These are phyloP conservation scores for Ambrosia trifida DNA, from an alignment of 129 eudicot species.

Conservation along the genomic window DNA sequence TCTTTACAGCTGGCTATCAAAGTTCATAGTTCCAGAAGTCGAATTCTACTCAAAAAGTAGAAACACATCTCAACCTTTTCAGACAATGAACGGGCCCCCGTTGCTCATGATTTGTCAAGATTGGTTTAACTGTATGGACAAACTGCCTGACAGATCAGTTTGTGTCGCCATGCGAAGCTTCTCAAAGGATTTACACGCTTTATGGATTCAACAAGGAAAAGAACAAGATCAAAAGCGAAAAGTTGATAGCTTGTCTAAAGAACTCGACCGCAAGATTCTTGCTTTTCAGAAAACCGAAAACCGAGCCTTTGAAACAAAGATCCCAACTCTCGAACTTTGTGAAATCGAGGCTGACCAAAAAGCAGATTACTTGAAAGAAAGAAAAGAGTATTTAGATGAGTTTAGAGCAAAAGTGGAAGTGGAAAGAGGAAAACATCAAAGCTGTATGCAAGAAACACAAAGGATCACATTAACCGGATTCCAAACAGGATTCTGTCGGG, in stretches of 20 bases:
- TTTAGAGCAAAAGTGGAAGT: slow-evolving; percentile 59
- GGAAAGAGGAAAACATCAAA: slow-evolving; percentile 84
- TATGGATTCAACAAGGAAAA: slow-evolving; percentile 83
- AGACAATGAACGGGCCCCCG: slow-evolving; percentile 65
- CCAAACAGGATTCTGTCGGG: slow-evolving; percentile 75
- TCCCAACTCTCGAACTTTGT: slow-evolving; percentile 42
- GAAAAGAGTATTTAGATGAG: slow-evolving; percentile 64
- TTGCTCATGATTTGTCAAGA: slow-evolving; percentile 58
- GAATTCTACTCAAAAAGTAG: slow-evolving; percentile 58
- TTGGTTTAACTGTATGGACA: slow-evolving; percentile 69
- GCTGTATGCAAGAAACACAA: slow-evolving; percentile 88
- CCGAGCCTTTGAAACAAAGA: slow-evolving; percentile 47
- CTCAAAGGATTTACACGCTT: slow-evolving; percentile 66
- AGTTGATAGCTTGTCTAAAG: slow-evolving; percentile 78
- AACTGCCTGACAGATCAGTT: slow-evolving; percentile 74
- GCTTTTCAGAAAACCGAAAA: slow-evolving; percentile 78
- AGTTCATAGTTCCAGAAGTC: slow-evolving; percentile 71
- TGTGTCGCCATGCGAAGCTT: slow-evolving; percentile 68
- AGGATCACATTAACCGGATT: slow-evolving; percentile 71
- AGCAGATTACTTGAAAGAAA: slow-evolving; percentile 56
- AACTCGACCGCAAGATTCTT: slow-evolving; percentile 66
- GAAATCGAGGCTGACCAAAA: slow-evolving; percentile 46
- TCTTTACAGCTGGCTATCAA: slow-evolving; percentile 88
- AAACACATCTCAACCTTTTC: slow-evolving; percentile 49
- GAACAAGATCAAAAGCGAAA: slow-evolving; percentile 86